Evolutionary conservation across 176 grass and related monocot genomes (phyloP).

Genomic region (Sorghum bicolor): DNA sequence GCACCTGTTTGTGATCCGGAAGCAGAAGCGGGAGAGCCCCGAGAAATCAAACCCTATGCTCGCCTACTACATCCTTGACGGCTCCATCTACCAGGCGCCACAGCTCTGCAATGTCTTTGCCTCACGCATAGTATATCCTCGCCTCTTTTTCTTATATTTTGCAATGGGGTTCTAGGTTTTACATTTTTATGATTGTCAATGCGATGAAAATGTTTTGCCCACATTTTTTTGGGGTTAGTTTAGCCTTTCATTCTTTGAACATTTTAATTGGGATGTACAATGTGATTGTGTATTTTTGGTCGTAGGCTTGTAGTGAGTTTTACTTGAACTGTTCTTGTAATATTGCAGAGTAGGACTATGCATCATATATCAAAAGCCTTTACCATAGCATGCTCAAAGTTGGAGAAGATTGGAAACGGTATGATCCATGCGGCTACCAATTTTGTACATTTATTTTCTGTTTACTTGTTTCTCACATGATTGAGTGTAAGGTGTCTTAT

Average conservation of each 20-base stretch:
- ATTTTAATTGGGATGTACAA: constrained; percentile 7
- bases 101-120: constrained; percentile 93
- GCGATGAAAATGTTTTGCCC: background rate
- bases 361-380: constrained; percentile 95
- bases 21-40: constrained; percentile 82
- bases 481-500: background rate
- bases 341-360: constrained; percentile 79
- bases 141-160: background rate
- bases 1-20: constrained; percentile 89
- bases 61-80: constrained; percentile 89
- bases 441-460: background rate
- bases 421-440: constrained; percentile 14
- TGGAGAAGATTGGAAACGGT: constrained; percentile 92
- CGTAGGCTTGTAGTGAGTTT: background rate
- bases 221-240: background rate
- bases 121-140: constrained; percentile 69
- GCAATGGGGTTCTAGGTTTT: background rate
- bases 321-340: background rate
- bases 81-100: constrained; percentile 98
- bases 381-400: constrained; percentile 62
- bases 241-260: background rate
- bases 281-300: background rate
- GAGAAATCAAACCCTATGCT: constrained; percentile 74
- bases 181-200: background rate
- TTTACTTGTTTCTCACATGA: background rate